Conservation (phyloP, 2,329 filamentous ascomycete genomes). For the Aspergillus novoparasiticus region DNA sequence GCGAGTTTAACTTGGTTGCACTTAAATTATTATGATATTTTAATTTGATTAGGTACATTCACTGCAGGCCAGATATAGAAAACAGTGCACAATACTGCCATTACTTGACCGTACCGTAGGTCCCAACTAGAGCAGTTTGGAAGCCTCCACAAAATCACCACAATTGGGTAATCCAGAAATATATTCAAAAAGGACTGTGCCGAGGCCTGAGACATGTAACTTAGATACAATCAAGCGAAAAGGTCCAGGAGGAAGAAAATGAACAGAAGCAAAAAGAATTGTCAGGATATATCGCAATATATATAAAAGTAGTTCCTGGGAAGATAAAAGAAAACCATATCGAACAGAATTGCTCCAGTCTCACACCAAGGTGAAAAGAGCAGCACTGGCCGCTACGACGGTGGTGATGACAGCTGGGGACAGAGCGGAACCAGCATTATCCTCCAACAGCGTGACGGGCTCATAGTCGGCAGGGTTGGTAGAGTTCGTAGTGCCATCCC, state of each 20-base stretch:
- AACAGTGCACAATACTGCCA: background rate
- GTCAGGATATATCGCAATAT: background rate
- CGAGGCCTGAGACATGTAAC: background rate
- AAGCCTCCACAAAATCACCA: background rate
- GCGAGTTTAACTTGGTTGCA: no score
- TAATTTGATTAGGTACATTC: no score
- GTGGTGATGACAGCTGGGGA: background rate
- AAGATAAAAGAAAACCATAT: background rate
- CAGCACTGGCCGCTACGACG: conserved; percentile 4
- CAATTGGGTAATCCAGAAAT: background rate
- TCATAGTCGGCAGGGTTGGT: conserved; percentile 44
- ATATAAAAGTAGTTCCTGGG: background rate
- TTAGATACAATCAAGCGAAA: background rate
- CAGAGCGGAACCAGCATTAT: conserved; percentile 7
- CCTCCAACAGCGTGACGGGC: conserved; percentile 32
- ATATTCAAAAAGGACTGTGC: background rate
- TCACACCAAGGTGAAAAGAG: conserved; percentile 6
- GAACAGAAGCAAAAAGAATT: no score
- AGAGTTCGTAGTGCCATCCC: conserved; percentile 69
- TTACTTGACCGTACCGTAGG: background rate
- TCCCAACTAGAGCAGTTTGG: background rate
- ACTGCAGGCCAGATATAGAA: background rate
- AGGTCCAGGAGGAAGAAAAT: background rate
- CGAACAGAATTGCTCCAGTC: background rate
- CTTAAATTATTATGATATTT: no score